Percentiles rank a stretch among this genome's conserved stretches.
Evolutionary conservation across 306 rosid species (phyloP).

Genomic region (Fragaria nilgerrensis): DNA sequence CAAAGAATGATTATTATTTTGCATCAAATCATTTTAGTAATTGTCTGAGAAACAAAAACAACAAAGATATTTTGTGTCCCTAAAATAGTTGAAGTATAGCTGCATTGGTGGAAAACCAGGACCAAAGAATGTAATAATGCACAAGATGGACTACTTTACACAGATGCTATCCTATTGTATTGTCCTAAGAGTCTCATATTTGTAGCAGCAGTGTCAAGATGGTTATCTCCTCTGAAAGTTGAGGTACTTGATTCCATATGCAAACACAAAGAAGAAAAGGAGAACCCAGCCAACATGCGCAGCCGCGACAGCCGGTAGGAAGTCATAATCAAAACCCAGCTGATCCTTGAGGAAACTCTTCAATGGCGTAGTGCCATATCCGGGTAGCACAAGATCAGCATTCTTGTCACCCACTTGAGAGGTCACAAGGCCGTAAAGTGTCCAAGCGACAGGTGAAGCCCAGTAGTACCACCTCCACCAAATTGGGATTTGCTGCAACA

Average conservation of each 20-base stretch:
- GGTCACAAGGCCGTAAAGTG: conserved; percentile 40
- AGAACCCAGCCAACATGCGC: conserved; percentile 51
- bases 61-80: neutral
- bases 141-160: neutral
- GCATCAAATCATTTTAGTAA: neutral
- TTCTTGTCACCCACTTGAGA: conserved; percentile 43
- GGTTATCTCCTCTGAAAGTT: conserved; percentile 57
- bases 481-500: conserved; percentile 41
- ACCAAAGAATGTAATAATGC: conserved; percentile 1
- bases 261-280: conserved; percentile 51
- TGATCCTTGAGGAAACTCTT: conserved; percentile 38
- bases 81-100: neutral
- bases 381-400: conserved; percentile 28
- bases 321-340: conserved; percentile 43
- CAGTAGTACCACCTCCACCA: conserved; percentile 62
- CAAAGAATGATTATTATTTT: neutral
- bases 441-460: conserved; percentile 54
- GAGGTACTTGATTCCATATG: conserved; percentile 62
- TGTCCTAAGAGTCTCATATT: neutral
- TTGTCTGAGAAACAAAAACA: neutral
- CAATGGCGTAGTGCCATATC: conserved; percentile 22
- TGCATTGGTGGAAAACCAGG: neutral
- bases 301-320: conserved; percentile 40
- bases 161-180: neutral
- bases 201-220: neutral